Evolutionary conservation across 2,329 filamentous ascomycete species (phyloP).

Genomic region (Talaromyces amestolkiae): DNA sequence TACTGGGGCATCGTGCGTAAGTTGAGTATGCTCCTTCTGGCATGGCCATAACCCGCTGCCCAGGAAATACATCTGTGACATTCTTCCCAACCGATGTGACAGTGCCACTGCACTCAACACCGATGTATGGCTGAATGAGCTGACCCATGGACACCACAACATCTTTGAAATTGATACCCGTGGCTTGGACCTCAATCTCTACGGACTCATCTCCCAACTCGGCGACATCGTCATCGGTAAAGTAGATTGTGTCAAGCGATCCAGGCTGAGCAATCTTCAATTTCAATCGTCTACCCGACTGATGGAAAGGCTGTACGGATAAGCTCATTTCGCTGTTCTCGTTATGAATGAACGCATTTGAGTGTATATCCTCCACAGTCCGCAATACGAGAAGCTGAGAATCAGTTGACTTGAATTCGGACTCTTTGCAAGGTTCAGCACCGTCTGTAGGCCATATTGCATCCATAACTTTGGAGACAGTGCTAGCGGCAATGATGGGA

Average conservation of each 20-base stretch:
- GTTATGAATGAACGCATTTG: conserved; percentile 27
- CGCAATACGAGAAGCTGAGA: conserved; percentile 25
- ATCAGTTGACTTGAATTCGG: conserved; percentile 25
- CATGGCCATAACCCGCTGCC: conserved; percentile 42
- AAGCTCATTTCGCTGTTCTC: conserved; percentile 26
- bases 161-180: conserved; percentile 19
- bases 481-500: conserved; percentile 15
- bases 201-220: conserved; percentile 19
- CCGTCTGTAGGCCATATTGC: conserved; percentile 23
- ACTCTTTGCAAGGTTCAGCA: conserved; percentile 20
- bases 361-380: conserved; percentile 22
- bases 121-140: conserved; percentile 25
- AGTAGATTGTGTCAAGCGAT: conserved; percentile 28
- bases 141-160: conserved; percentile 17
- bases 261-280: conserved; percentile 25
- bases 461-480: conserved; percentile 14
- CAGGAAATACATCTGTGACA: conserved; percentile 32
- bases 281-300: conserved; percentile 21
- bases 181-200: conserved; percentile 15
- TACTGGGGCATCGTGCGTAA: conserved; percentile 27
- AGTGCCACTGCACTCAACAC: conserved; percentile 40
- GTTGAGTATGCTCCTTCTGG: conserved; percentile 24
- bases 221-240: conserved; percentile 23
- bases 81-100: conserved; percentile 31
- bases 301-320: conserved; percentile 25